Evolutionary conservation across 371 early-diverging fungal genomes (phyloP).

Genomic region (Parasitella parasitica): DNA sequence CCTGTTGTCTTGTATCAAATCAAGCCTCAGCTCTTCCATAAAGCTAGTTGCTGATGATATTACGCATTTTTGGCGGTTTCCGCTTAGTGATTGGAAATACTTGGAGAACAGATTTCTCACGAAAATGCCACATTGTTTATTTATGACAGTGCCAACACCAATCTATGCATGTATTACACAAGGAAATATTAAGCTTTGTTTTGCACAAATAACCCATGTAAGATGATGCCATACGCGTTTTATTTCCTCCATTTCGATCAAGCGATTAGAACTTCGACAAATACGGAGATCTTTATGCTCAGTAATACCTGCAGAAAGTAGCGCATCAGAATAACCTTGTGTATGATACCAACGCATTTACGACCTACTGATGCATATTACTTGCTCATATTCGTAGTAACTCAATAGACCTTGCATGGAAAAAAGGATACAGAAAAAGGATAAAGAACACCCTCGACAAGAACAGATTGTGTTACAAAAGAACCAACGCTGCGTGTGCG

Average conservation of each 20-base stretch:
- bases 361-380: not conserved
- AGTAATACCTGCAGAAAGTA: not conserved
- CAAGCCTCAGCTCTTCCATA: not conserved
- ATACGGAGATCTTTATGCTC: not conserved
- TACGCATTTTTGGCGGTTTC: not conserved
- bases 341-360: no score
- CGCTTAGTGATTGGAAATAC: not conserved
- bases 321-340: not conserved
- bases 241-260: not conserved
- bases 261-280: not conserved
- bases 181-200: no score
- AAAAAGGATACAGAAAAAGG: no score
- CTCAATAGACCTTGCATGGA: not conserved
- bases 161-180: not conserved
- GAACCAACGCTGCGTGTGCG: no score
- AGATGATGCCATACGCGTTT: not conserved
- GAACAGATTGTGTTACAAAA: no score
- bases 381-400: not conserved
- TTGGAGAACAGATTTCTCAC: not conserved
- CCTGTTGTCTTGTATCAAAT: not conserved
- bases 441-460: no score
- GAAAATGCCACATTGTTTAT: not conserved
- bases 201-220: no score
- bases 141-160: not conserved
- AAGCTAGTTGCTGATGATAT: not conserved